phyloP scores from a whole-genome alignment of 2,329 filamentous ascomycete species.

The Arthrobotrys sphaeroides region DNA sequence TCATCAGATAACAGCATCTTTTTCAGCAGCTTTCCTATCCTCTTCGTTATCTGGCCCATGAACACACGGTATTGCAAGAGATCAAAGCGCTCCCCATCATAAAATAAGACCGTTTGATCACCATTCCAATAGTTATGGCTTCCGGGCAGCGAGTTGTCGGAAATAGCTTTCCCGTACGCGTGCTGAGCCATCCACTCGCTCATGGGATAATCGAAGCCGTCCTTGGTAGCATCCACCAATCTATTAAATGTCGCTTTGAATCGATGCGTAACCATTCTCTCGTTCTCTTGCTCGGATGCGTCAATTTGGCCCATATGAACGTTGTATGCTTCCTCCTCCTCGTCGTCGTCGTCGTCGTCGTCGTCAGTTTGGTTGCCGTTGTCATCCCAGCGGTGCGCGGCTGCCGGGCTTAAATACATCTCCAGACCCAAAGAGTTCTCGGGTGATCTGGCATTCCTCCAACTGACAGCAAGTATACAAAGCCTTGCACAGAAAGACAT shows the following conservation, averaged over 20 bases:
- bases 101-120: not conserved
- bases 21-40: not conserved
- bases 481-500: slow-evolving; percentile 18
- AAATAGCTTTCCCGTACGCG: slow-evolving; percentile 3
- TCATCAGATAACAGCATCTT: not conserved
- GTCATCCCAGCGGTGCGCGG: not conserved
- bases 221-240: not conserved
- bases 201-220: slow-evolving; percentile 6
- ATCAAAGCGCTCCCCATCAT: slow-evolving; percentile 7
- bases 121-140: not conserved
- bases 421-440: not conserved
- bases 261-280: too few species aligned
- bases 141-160: not conserved
- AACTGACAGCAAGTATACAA: not conserved
- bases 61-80: not conserved
- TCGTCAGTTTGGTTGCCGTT: not conserved
- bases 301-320: not conserved
- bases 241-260: not conserved
- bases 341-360: not conserved
- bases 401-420: not conserved
- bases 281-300: not conserved
- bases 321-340: not conserved
- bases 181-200: slow-evolving; percentile 12
- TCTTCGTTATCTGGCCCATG: not conserved
- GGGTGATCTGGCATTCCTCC: not conserved